Evolutionary conservation across 2,329 filamentous ascomycete species (phyloP).

Genomic region (Ophiostoma pallidulum): DNA sequence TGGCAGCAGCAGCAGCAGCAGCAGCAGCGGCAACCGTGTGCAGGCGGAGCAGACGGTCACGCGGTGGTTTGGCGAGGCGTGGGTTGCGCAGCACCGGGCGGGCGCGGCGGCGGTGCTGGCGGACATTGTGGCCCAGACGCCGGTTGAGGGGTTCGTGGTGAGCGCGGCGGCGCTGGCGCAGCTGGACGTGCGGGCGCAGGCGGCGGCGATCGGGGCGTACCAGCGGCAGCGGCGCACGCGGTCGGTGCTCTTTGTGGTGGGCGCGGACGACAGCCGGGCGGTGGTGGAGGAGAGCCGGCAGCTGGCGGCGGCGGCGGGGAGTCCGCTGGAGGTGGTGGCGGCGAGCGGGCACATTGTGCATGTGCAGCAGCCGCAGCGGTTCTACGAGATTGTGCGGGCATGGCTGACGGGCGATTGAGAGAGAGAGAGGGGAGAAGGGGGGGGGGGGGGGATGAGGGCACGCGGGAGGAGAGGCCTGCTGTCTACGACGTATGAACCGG

Average conservation of each 20-base stretch:
- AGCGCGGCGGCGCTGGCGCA: constrained; percentile 4
- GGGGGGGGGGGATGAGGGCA: neutral
- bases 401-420: neutral
- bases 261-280: neutral
- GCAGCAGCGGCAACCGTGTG: neutral
- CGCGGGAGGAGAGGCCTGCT: neutral
- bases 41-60: constrained; percentile 8
- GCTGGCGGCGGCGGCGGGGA: constrained; percentile 4
- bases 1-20: too few species aligned
- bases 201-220: neutral
- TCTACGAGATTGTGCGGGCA: constrained; percentile 5
- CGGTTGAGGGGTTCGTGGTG: constrained; percentile 2
- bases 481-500: too few species aligned
- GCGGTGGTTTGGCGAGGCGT: constrained; percentile 6
- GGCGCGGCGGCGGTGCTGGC: neutral
- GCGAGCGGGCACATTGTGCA: constrained; percentile 10
- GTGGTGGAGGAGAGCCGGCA: constrained; percentile 7
- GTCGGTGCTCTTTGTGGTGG: constrained; percentile 6
- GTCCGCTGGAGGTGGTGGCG: neutral
- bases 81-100: neutral
- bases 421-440: too few species aligned
- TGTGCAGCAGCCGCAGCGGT: constrained; percentile 7
- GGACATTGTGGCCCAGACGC: constrained; percentile 6
- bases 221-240: neutral
- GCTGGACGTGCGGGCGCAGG: constrained; percentile 6